A percentile compares a stretch with the other conserved stretches of the same genome.
Evolutionary conservation across 192 early-diverging fungal genomes (phyloP).

Genomic region (Mortierella hygrophila): DNA sequence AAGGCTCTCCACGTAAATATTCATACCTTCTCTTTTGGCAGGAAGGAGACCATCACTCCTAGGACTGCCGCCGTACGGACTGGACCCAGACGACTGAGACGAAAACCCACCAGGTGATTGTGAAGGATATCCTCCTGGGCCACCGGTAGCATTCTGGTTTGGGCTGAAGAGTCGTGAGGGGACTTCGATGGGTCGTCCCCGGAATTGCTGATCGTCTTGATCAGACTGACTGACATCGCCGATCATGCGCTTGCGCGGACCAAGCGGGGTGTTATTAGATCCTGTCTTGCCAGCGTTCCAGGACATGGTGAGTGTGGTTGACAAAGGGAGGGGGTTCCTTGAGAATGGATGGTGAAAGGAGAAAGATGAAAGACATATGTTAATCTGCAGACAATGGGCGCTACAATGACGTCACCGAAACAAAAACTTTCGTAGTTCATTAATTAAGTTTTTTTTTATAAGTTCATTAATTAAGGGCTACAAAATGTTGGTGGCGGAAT

Average conservation of each 20-base stretch:
- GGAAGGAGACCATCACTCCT: slow-evolving; percentile 5
- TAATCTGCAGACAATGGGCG: no score
- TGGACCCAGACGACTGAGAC: slow-evolving; percentile 8
- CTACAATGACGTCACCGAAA: background rate
- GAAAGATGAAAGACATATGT: background rate
- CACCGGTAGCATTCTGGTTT: background rate
- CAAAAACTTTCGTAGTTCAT: no score
- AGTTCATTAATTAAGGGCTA: no score
- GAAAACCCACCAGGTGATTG: slow-evolving; percentile 13
- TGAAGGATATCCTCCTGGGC: background rate
- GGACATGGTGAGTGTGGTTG: slow-evolving; percentile 13
- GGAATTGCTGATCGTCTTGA: slow-evolving; percentile 15
- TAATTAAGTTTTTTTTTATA: no score
- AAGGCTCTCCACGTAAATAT: background rate
- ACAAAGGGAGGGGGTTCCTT: background rate
- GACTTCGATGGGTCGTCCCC: slow-evolving; percentile 33
- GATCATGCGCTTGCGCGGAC: slow-evolving; percentile 47
- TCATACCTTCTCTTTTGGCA: slow-evolving; percentile 13
- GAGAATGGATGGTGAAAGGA: background rate
- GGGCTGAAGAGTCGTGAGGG: background rate
- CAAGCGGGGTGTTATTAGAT: slow-evolving; percentile 44
- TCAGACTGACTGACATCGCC: slow-evolving; percentile 19
- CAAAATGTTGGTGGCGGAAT: no score
- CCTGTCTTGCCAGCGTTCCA: slow-evolving; percentile 49
- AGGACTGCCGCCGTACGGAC: background rate